Evolutionary conservation across 2,329 filamentous ascomycete genomes (phyloP).

Genomic region (Paecilomyces niveus): DNA sequence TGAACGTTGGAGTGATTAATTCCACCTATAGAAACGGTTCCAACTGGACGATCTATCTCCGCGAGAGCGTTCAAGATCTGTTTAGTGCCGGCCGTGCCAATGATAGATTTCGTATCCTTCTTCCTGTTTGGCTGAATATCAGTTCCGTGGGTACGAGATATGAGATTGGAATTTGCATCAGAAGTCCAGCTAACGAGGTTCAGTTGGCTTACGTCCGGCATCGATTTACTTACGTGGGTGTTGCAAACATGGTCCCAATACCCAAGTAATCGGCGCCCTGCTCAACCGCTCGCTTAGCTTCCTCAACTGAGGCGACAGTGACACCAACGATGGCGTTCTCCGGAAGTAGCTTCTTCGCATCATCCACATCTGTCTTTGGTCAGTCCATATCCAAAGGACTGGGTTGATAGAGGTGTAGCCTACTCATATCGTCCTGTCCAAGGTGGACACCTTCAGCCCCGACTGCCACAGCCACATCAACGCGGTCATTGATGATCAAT

Average conservation of each 20-base stretch:
- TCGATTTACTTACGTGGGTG: conserved; percentile 61
- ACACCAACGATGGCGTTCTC: conserved; percentile 77
- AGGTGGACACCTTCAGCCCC: conserved; percentile 90
- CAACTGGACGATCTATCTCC: conserved; percentile 33
- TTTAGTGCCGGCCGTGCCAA: conserved; percentile 65
- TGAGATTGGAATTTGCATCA: neutral
- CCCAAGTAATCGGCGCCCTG: conserved; percentile 86
- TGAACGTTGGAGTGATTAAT: conserved; percentile 72
- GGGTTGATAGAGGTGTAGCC: conserved; percentile 15
- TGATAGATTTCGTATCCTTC: conserved; percentile 75
- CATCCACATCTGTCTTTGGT: conserved; percentile 44
- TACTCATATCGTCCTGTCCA: conserved; percentile 87
- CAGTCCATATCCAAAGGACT: neutral
- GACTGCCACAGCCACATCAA: conserved; percentile 79
- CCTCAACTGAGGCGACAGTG: conserved; percentile 66
- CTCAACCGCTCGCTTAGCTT: conserved; percentile 64
- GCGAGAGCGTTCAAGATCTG: conserved; percentile 58
- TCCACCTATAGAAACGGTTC: conserved; percentile 75
- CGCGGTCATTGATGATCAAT: conserved; percentile 84
- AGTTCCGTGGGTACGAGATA: no score
- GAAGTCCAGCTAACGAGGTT: neutral
- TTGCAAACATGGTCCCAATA: conserved; percentile 83
- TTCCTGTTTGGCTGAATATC: conserved; percentile 49
- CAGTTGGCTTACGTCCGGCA: neutral
- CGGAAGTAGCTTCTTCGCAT: conserved; percentile 67